Evolutionary conservation across 306 rosid species (phyloP), one percentile per base, ranked within the genome.

Genomic region (Gleditsia sinensis): DNA sequence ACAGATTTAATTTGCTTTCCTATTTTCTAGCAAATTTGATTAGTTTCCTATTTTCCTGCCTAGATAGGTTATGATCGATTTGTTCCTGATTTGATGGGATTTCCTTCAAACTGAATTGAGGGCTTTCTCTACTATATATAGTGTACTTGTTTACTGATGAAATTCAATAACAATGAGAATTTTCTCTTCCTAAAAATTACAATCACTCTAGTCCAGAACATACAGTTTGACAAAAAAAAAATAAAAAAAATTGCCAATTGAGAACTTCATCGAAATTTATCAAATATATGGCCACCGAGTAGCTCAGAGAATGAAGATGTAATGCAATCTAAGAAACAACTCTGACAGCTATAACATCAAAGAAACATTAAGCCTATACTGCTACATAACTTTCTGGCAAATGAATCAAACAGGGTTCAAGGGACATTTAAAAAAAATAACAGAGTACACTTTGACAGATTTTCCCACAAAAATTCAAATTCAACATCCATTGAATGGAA

Each of bases 151-250:
- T n/a, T n/a, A n/a, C n/a, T n/a, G n/a, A n/a, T n/a, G n/a, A n/a
- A n/a, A n/a, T n/a, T n/a, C n/a, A n/a, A n/a, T n/a, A n/a, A n/a
- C n/a, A n/a, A n/a, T n/a, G n/a, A n/a, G n/a, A n/a, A n/a, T n/a
- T n/a, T n/a, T n/a, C n/a, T n/a, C n/a, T n/a, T n/a, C n/a, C n/a
- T n/a, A n/a, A n/a, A n/a, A n/a, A n/a, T n/a, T n/a, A n/a, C n/a
- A n/a, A n/a, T n/a, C n/a, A 48, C 54, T 5, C 46, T 12, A 58
- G 48, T 73, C 37, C 60, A 60, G 36, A 72, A 57, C 13, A 32
- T 74, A n/a, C 34, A 74, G 17, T 36, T 74, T 4, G 39, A 42
- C 4, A 42, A 27, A 64, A 40, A n/a, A n/a, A n/a, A n/a, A n/a
- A n/a, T n/a, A n/a, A n/a, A n/a, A n/a, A n/a, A 39, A 2, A 32